These are phyloP conservation scores for Deinandra increscens DNA, from an alignment of 129 eudicot genomes.

Conservation along the genomic window DNA sequence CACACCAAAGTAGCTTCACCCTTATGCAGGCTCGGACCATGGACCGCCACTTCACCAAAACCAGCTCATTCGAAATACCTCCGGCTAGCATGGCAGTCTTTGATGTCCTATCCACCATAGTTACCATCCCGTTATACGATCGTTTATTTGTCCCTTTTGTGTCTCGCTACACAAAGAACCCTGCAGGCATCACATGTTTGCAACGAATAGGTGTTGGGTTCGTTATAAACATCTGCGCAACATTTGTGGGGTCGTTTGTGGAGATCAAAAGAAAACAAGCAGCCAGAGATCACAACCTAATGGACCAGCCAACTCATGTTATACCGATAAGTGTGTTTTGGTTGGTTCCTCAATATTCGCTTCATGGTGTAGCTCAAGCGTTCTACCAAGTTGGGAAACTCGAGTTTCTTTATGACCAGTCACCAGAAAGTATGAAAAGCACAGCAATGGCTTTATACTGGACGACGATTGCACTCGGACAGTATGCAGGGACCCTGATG, in stretches of 20 bases:
- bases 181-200: constrained; percentile 59
- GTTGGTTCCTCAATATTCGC: constrained; percentile 64
- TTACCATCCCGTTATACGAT: constrained; percentile 48
- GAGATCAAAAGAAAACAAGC: constrained; percentile 61
- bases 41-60: constrained; percentile 61
- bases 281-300: constrained; percentile 52
- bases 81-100: constrained; percentile 70
- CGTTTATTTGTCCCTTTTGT: constrained; percentile 63
- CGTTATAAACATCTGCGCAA: constrained; percentile 46
- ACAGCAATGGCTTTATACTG: constrained; percentile 60
- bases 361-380: constrained; percentile 65
- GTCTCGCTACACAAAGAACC: constrained; percentile 49
- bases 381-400: constrained; percentile 61
- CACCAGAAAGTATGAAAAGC: constrained; percentile 89
- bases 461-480: constrained; percentile 49
- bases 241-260: constrained; percentile 40
- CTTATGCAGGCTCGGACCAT: constrained; percentile 74
- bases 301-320: constrained; percentile 47
- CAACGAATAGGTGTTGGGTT: constrained; percentile 78
- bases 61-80: constrained; percentile 59
- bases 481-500: constrained; percentile 59
- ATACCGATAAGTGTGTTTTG: constrained; percentile 74
- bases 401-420: constrained; percentile 76
- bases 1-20: constrained; percentile 59
- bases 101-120: constrained; percentile 36